A percentile compares a stretch with the other conserved stretches of the same genome.
Evolutionary conservation across 1,139 yeast genomes (phyloP).

Genomic region (Hyphopichia khmerensis): DNA sequence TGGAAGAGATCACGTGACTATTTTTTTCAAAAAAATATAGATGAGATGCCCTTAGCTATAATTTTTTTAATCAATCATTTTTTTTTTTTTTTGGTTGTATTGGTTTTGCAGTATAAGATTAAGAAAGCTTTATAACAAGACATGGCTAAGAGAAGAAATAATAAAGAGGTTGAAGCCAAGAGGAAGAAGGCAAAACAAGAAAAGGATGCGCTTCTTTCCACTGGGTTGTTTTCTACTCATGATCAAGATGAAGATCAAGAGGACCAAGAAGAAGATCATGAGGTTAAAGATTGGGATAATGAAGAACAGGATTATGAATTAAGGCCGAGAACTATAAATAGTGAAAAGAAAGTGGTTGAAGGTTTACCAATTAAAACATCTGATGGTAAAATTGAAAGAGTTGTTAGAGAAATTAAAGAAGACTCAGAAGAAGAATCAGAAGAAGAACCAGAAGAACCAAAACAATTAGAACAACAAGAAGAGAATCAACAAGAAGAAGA

Average conservation of each 20-base stretch:
- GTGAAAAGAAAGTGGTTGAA: conserved; percentile 52
- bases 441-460: conserved; percentile 15
- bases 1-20: too few relatives aligned
- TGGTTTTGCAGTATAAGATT: too few relatives aligned
- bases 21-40: background rate
- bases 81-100: background rate
- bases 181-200: conserved; percentile 52
- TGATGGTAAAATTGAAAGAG: conserved; percentile 72
- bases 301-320: conserved; percentile 69
- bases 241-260: conserved; percentile 13
- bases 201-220: conserved; percentile 44
- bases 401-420: conserved; percentile 36
- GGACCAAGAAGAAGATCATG: conserved; percentile 8
- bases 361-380: conserved; percentile 77
- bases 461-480: conserved; percentile 21
- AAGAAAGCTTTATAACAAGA: too few relatives aligned
- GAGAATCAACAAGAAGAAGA: conserved; percentile 20
- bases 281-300: conserved; percentile 32
- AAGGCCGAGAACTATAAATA: conserved; percentile 46
- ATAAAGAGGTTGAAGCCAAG: conserved; percentile 39
- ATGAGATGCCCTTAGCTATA: background rate
- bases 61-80: too few relatives aligned
- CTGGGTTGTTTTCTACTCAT: conserved; percentile 39
- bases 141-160: conserved; percentile 50
- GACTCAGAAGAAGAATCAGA: conserved; percentile 18